Conservation (phyloP, 2,329 filamentous ascomycete species). For the Emmonsia crescens region DNA sequence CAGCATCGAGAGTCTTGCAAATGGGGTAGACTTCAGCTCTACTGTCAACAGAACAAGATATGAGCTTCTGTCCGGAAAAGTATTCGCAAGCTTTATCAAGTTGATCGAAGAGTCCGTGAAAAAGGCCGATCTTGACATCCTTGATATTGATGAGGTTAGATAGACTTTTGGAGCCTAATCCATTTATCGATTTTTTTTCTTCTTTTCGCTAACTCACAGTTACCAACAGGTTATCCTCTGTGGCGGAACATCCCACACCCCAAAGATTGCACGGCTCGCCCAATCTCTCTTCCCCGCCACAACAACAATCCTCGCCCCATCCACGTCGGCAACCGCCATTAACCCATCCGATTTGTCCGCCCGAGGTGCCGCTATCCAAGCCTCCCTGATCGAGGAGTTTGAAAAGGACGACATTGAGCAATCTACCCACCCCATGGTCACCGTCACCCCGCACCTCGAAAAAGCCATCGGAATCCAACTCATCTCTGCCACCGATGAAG, state of each 20-base stretch:
- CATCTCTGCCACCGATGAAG: constrained; percentile 28
- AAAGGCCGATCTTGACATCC: constrained; percentile 83
- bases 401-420: constrained; percentile 89
- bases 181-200: not conserved
- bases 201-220: constrained; percentile 4
- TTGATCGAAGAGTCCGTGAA: constrained; percentile 75
- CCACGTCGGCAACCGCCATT: constrained; percentile 64
- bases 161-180: not conserved
- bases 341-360: constrained; percentile 88
- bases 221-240: constrained; percentile 63
- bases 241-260: constrained; percentile 85
- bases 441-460: constrained; percentile 79
- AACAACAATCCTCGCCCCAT: constrained; percentile 70
- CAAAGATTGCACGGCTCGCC: constrained; percentile 78
- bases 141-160: constrained; percentile 72
- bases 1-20: constrained; percentile 80
- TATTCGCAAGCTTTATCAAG: constrained; percentile 78
- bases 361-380: constrained; percentile 89
- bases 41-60: constrained; percentile 91
- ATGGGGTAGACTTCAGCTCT: constrained; percentile 81
- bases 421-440: constrained; percentile 90
- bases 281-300: constrained; percentile 67
- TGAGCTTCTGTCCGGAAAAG: constrained; percentile 76
- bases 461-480: constrained; percentile 81
- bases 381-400: constrained; percentile 87